These are phyloP conservation scores for Hygrocybe coccinea DNA, from an alignment of 768 basidiomycete genomes.

Conservation along the genomic window DNA sequence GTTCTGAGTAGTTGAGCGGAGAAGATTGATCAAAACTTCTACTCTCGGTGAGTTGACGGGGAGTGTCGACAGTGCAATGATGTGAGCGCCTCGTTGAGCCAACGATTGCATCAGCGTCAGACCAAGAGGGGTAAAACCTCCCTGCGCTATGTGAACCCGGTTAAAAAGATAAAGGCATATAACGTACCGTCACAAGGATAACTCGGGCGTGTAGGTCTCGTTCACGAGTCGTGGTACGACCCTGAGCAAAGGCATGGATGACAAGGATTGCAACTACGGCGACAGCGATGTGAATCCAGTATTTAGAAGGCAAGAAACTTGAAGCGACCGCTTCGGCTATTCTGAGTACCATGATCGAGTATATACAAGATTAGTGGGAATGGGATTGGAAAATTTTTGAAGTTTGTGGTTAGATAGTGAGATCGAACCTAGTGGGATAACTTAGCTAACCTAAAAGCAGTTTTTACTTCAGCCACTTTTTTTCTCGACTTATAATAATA, in stretches of 20 bases:
- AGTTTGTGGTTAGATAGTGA: no score
- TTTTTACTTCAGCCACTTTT: no score
- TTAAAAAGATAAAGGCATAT: background rate
- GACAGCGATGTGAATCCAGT: conserved; percentile 51
- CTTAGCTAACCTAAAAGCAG: no score
- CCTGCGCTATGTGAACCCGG: conserved; percentile 38
- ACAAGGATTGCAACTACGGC: conserved; percentile 42
- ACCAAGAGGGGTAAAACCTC: conserved; percentile 70
- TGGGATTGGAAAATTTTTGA: no score
- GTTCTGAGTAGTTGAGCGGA: conserved; percentile 67
- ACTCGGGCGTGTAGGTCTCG: conserved; percentile 69
- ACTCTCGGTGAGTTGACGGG: conserved; percentile 51
- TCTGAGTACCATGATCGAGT: conserved; percentile 59
- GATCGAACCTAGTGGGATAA: no score
- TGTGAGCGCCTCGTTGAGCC: conserved; percentile 70
- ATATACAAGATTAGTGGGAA: no score
- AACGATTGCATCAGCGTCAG: conserved; percentile 61
- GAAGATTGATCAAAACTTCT: conserved; percentile 56
- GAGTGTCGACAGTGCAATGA: conserved; percentile 67
- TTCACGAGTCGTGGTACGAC: conserved; percentile 65
- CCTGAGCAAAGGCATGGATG: conserved; percentile 59
- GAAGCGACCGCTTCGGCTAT: conserved; percentile 37
- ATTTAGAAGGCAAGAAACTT: conserved; percentile 49
- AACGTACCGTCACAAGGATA: conserved; percentile 64
- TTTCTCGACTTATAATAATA: no score